Conservation (phyloP, 78 protist genomes). For the Pigoraptor vietnamica region DNA sequence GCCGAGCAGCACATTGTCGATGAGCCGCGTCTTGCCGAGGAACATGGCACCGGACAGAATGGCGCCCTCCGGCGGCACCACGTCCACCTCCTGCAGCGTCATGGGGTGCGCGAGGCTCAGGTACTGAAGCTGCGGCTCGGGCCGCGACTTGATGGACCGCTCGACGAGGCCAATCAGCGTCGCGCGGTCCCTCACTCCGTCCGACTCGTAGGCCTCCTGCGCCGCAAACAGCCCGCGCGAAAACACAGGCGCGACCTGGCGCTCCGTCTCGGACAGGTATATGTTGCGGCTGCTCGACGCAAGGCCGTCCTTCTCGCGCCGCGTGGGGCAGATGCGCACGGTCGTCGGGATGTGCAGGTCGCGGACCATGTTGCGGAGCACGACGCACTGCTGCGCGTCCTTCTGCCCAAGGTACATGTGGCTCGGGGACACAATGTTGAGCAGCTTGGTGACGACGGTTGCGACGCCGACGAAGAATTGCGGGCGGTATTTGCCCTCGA, state of each 20-base stretch:
- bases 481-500: constrained; percentile 44
- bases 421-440: constrained; percentile 48
- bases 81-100: constrained; percentile 4
- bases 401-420: constrained; percentile 37
- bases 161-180: neutral
- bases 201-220: neutral
- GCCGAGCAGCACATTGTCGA: constrained; percentile 21
- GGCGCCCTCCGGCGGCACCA: neutral
- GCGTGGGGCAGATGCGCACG: constrained; percentile 16
- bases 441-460: constrained; percentile 37
- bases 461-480: constrained; percentile 47
- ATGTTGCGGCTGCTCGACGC: constrained; percentile 48
- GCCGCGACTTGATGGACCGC: neutral
- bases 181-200: neutral
- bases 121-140: neutral
- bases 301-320: constrained; percentile 43
- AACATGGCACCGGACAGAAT: constrained; percentile 2
- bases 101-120: neutral
- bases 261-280: constrained; percentile 9
- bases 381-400: constrained; percentile 49
- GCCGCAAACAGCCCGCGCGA: neutral
- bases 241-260: neutral
- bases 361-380: constrained; percentile 15
- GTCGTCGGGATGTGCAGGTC: constrained; percentile 23
- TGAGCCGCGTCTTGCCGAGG: constrained; percentile 21